phyloP scores from a whole-genome alignment of 345 rosid species.

The Passiflora organensis region DNA sequence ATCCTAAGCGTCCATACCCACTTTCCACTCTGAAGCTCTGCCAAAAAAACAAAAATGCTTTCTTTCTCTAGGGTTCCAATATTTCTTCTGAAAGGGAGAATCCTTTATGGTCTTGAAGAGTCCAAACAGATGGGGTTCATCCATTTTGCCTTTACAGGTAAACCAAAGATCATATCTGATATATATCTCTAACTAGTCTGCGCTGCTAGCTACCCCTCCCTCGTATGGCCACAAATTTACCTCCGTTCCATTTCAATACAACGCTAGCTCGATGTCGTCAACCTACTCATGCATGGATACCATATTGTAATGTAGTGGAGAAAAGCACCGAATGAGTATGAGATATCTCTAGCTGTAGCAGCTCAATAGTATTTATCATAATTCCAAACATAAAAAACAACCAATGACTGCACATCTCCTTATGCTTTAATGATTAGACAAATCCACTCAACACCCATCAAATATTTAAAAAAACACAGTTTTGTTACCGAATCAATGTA shows the following conservation, averaged over 20 bases:
- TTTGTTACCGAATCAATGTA: no score
- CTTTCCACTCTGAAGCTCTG: no score
- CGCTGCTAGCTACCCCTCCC: no score
- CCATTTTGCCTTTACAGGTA: conserved; percentile 18
- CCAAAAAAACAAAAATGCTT: no score
- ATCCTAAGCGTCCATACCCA: conserved; percentile 14
- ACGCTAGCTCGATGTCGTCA: no score
- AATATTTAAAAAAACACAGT: not conserved
- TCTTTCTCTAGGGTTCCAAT: not conserved
- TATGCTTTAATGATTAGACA: conserved; percentile 36
- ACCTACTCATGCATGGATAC: not conserved
- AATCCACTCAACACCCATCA: conserved; percentile 6
- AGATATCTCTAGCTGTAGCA: no score
- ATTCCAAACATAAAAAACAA: conserved; percentile 20
- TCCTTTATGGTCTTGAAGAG: conserved; percentile 33
- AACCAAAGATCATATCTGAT: no score
- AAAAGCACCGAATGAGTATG: conserved; percentile 1
- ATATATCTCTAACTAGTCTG: no score
- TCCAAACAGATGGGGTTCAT: conserved; percentile 36
- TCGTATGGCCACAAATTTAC: no score
- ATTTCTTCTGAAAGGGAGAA: conserved; percentile 26
- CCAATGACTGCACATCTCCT: conserved; percentile 22
- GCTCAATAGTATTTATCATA: not conserved
- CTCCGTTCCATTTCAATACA: no score
- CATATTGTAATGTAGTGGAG: not conserved